These are phyloP conservation scores for Mortierella sp. DNA, from an alignment of 371 early-diverging fungal genomes.

Conservation along the genomic window DNA sequence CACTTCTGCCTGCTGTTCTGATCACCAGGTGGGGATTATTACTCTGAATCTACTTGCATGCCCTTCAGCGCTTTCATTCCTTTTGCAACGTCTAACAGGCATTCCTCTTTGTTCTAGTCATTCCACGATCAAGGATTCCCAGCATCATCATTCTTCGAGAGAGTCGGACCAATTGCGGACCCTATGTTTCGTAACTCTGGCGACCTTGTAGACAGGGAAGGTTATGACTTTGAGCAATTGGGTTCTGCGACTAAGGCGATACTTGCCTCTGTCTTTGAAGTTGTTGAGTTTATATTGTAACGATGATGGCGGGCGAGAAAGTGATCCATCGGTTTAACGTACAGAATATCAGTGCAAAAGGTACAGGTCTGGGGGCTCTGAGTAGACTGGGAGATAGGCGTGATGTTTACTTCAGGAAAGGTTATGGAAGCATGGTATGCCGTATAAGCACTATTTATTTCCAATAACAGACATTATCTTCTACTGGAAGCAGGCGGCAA, in stretches of 20 bases:
- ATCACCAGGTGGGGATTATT: conserved; percentile 49
- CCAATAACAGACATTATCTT: too few species aligned
- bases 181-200: conserved; percentile 61
- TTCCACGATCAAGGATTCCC: conserved; percentile 58
- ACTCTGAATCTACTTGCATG: neutral
- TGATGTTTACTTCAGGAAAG: too few species aligned
- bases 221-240: conserved; percentile 59
- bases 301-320: too few species aligned
- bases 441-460: too few species aligned
- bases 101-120: conserved; percentile 16
- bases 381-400: too few species aligned
- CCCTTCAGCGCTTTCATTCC: neutral
- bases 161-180: conserved; percentile 60
- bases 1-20: conserved; percentile 60
- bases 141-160: conserved; percentile 57
- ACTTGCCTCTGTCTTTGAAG: conserved; percentile 51
- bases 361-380: too few species aligned
- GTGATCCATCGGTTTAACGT: too few species aligned
- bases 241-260: conserved; percentile 54
- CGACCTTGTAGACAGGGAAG: conserved; percentile 55
- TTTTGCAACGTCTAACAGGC: neutral
- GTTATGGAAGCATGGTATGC: too few species aligned
- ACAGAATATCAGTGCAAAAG: too few species aligned
- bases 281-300: too few species aligned
- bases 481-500: too few species aligned